phyloP scores from a whole-genome alignment of 305 asterid genomes.

The Plantago rigida region DNA sequence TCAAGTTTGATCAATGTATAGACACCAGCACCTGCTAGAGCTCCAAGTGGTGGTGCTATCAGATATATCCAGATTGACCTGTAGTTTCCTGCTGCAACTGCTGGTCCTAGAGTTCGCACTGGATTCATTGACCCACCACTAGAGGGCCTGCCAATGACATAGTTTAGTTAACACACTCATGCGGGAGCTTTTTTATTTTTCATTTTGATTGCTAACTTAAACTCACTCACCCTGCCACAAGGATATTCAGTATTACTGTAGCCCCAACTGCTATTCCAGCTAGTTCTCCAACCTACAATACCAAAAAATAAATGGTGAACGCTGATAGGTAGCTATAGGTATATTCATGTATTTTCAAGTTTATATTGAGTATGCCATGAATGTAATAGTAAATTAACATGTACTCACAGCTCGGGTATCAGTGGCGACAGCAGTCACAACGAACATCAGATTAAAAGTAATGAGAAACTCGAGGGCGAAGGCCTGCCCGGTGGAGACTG shows the following conservation, averaged over 20 bases:
- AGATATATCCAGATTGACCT: slow-evolving; percentile 72
- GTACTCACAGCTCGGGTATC: slow-evolving; percentile 70
- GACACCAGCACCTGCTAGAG: slow-evolving; percentile 57
- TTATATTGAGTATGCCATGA: not conserved
- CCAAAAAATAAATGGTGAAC: not conserved
- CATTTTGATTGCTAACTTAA: not conserved
- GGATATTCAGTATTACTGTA: slow-evolving; percentile 76
- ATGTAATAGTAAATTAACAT: not conserved
- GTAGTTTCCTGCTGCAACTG: slow-evolving; percentile 81
- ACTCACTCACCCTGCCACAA: slow-evolving; percentile 69
- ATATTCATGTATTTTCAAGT: not conserved
- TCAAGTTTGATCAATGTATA: slow-evolving; percentile 60
- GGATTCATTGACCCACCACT: slow-evolving; percentile 92
- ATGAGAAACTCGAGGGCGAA: slow-evolving; percentile 86
- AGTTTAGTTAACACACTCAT: slow-evolving; percentile 20
- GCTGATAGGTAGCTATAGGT: not conserved
- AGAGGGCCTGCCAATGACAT: slow-evolving; percentile 45
- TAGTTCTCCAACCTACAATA: slow-evolving; percentile 65
- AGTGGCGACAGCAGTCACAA: slow-evolving; percentile 87
- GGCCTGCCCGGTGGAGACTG: slow-evolving; percentile 70
- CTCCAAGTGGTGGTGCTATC: slow-evolving; percentile 80
- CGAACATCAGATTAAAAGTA: slow-evolving; percentile 73
- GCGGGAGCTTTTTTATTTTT: not conserved
- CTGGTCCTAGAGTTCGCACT: slow-evolving; percentile 81
- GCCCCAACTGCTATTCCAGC: slow-evolving; percentile 96